Conservation (phyloP, 169 alveolate genomes). For the Cyclospora cayetanensis region DNA sequence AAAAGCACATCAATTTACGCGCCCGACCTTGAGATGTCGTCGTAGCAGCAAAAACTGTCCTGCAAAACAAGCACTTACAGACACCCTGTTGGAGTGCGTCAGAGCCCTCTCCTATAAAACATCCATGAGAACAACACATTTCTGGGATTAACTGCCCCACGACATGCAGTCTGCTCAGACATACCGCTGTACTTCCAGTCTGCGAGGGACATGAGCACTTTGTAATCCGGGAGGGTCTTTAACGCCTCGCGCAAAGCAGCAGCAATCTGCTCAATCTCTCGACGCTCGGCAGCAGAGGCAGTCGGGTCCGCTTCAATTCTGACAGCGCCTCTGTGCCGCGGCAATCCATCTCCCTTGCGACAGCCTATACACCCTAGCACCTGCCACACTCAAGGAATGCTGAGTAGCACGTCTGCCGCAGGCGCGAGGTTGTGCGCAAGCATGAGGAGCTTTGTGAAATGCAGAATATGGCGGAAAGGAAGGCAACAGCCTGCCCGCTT, state of each 20-base stretch:
- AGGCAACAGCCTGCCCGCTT: too few relatives aligned
- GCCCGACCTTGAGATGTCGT: background rate
- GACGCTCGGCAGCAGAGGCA: background rate
- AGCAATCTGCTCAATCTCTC: background rate
- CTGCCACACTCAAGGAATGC: background rate
- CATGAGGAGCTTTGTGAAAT: too few relatives aligned
- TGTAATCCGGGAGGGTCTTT: background rate
- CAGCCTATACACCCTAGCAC: background rate
- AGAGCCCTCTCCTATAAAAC: background rate
- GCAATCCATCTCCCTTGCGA: background rate
- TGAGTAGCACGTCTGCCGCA: too few relatives aligned
- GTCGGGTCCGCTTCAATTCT: background rate
- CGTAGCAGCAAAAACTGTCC: conserved; percentile 14
- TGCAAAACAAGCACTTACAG: too few relatives aligned
- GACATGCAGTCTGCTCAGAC: background rate
- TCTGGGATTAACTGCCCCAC: background rate
- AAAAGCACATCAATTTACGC: too few relatives aligned
- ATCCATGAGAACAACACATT: background rate
- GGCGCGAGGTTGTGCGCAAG: too few relatives aligned
- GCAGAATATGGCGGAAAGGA: too few relatives aligned
- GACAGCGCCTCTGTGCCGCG: background rate
- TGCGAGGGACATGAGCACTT: conserved; percentile 44
- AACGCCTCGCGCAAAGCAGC: background rate
- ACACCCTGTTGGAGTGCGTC: too few relatives aligned
- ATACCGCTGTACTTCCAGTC: conserved; percentile 68